Conservation (phyloP, 495 filamentous ascomycete genomes). For the Glonium stellatum region DNA sequence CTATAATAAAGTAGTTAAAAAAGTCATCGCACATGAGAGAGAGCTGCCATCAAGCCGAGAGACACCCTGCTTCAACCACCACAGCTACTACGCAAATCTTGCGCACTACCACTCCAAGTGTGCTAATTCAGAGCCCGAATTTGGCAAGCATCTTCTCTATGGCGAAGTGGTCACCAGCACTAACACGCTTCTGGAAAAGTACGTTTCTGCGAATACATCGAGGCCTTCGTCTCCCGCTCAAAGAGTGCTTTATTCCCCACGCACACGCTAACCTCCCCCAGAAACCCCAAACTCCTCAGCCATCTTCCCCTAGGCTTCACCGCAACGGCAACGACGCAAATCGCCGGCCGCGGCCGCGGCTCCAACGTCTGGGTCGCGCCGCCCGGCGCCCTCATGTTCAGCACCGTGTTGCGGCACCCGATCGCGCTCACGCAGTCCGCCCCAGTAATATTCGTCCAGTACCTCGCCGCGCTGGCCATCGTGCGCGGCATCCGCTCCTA, state of each 20-base stretch:
- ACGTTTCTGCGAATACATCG: slow-evolving; percentile 7
- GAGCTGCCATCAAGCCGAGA: slow-evolving; percentile 64
- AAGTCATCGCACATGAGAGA: slow-evolving; percentile 60
- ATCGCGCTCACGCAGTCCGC: slow-evolving; percentile 61
- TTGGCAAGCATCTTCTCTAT: slow-evolving; percentile 76
- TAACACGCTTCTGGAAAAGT: slow-evolving; percentile 92
- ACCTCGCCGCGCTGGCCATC: slow-evolving; percentile 84
- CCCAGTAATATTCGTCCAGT: slow-evolving; percentile 91
- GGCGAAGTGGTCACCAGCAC: slow-evolving; percentile 92
- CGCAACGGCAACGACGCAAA: slow-evolving; percentile 82
- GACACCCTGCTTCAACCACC: slow-evolving; percentile 85
- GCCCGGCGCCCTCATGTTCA: slow-evolving; percentile 77
- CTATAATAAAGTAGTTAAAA: slow-evolving; percentile 68
- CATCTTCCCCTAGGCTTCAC: slow-evolving; percentile 77
- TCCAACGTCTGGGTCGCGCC: slow-evolving; percentile 94
- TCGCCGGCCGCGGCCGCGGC: slow-evolving; percentile 86
- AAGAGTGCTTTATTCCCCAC: neutral
- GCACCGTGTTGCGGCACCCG: slow-evolving; percentile 74
- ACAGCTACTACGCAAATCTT: slow-evolving; percentile 69
- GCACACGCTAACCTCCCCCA: slow-evolving; percentile 33
- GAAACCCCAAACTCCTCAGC: slow-evolving; percentile 70
- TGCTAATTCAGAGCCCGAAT: slow-evolving; percentile 49
- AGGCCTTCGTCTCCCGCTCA: neutral
- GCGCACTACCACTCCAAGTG: slow-evolving; percentile 55
- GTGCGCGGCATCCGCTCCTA: slow-evolving; percentile 80